phyloP scores from a whole-genome alignment of 139 green algal species.

The Coccomyxa sp. region DNA sequence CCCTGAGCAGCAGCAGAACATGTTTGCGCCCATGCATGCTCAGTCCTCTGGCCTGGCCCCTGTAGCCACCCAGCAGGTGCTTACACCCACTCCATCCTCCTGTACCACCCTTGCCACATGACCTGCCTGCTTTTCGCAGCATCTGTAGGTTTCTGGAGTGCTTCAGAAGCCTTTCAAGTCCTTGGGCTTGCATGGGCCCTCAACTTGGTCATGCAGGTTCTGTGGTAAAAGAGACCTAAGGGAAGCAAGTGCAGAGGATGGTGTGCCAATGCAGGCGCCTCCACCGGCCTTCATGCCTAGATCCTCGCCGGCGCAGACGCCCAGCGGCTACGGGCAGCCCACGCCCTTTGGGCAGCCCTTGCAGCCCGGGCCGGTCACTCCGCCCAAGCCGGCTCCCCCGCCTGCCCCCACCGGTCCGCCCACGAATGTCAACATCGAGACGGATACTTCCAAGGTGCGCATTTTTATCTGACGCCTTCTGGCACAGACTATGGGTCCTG shows the following conservation, averaged over 20 bases:
- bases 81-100: background rate
- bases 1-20: background rate
- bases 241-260: background rate
- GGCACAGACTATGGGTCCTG: background rate
- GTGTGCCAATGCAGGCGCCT: background rate
- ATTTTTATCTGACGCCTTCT: background rate
- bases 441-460: conserved; percentile 55
- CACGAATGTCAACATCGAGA: conserved; percentile 61
- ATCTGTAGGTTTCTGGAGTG: background rate
- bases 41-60: background rate
- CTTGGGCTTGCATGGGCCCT: background rate
- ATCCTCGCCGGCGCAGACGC: conserved; percentile 1
- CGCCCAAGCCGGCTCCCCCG: conserved; percentile 34
- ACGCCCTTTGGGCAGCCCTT: too few relatives aligned
- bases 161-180: background rate
- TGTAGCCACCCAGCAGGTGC: background rate
- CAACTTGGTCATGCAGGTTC: background rate
- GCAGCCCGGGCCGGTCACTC: conserved; percentile 11
- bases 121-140: background rate
- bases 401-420: conserved; percentile 60
- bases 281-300: conserved; percentile 21
- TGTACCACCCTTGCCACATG: background rate
- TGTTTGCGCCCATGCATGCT: too few relatives aligned
- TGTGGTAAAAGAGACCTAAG: too few relatives aligned
- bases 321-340: background rate